phyloP scores from a whole-genome alignment of 768 basidiomycete species.

The Clavaria fumosa region DNA sequence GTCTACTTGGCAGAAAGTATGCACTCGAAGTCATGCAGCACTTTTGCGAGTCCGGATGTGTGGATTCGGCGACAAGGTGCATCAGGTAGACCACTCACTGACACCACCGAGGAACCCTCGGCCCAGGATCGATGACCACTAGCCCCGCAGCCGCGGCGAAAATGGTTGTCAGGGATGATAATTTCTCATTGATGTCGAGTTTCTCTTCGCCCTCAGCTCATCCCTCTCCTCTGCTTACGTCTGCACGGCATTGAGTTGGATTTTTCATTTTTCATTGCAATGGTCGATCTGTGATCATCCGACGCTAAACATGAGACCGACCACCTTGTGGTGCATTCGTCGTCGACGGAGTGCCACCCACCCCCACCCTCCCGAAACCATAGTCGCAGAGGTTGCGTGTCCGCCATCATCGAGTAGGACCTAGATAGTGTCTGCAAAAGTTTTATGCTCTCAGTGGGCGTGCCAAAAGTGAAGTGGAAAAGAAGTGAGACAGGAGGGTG shows the following conservation, averaged over 20 bases:
- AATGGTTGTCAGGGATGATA: slow-evolving; percentile 57
- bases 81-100: slow-evolving; percentile 7
- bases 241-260: slow-evolving; percentile 60
- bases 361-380: slow-evolving; percentile 30
- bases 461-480: too few relatives aligned
- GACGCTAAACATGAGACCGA: slow-evolving; percentile 78
- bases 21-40: slow-evolving; percentile 77
- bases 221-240: too few relatives aligned
- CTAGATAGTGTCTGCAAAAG: too few relatives aligned
- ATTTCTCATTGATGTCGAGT: slow-evolving; percentile 68
- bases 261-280: slow-evolving; percentile 76
- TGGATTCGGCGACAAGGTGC: slow-evolving; percentile 90
- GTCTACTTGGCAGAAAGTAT: slow-evolving; percentile 41
- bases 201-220: too few relatives aligned
- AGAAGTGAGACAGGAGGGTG: too few relatives aligned
- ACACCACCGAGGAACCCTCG: slow-evolving; percentile 7
- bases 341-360: slow-evolving; percentile 62
- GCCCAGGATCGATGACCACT: slow-evolving; percentile 82
- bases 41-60: slow-evolving; percentile 84
- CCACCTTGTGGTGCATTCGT: slow-evolving; percentile 77
- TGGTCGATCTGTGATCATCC: slow-evolving; percentile 84
- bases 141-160: slow-evolving; percentile 84
- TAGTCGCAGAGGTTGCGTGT: slow-evolving; percentile 24
- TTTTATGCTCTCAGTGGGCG: too few relatives aligned
- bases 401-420: too few relatives aligned